phyloP scores from a whole-genome alignment of 2,329 filamentous ascomycete genomes.

The Talaromyces sp. region DNA sequence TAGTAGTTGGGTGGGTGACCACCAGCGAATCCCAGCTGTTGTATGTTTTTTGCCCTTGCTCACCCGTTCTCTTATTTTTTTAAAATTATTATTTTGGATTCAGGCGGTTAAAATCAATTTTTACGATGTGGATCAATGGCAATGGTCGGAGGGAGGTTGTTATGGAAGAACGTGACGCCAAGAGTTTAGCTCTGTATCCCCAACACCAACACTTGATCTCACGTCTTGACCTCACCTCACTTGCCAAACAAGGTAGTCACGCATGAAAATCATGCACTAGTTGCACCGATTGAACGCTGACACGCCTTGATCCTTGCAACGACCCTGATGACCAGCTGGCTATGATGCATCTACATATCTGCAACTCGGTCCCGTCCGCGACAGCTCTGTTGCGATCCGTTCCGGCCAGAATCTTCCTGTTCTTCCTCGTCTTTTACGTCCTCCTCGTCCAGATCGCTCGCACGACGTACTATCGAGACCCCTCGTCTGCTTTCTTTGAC shows the following conservation, averaged over 20 bases:
- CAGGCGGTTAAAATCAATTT: not conserved
- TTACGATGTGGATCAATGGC: too few species aligned
- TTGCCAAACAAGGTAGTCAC: too few species aligned
- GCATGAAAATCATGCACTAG: not conserved
- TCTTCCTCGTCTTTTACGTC: slow-evolving; percentile 1
- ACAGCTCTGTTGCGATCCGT: not conserved
- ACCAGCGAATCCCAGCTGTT: slow-evolving; percentile 44
- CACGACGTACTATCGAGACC: slow-evolving; percentile 1
- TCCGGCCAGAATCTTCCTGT: not conserved
- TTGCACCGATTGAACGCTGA: too few species aligned
- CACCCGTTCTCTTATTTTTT: slow-evolving; percentile 13
- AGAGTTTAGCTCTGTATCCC: not conserved
- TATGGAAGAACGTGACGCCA: not conserved
- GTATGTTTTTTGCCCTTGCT: slow-evolving; percentile 36
- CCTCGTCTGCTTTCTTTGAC: slow-evolving; percentile 6
- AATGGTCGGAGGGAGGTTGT: too few species aligned
- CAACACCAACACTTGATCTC: too few species aligned
- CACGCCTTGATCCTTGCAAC: not conserved
- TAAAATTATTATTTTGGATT: not conserved
- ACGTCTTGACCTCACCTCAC: not conserved
- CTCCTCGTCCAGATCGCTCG: not conserved
- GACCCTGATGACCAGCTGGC: not conserved
- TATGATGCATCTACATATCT: not conserved
- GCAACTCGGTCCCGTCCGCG: not conserved
- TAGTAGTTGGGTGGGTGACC: slow-evolving; percentile 47